phyloP scores from a whole-genome alignment of 768 basidiomycete genomes.

The Paxillus rubicundulus region DNA sequence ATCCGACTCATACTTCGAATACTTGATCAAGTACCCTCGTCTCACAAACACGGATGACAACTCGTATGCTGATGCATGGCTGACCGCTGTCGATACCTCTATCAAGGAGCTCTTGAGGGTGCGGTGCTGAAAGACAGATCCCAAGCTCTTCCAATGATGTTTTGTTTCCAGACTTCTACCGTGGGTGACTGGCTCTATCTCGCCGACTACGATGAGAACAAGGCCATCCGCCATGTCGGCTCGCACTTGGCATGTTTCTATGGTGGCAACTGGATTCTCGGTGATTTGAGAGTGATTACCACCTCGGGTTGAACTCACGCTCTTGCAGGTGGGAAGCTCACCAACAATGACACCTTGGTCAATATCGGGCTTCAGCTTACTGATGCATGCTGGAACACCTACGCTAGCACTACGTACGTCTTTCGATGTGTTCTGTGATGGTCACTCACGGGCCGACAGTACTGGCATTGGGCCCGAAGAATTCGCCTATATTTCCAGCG shows the following conservation, averaged over 20 bases:
- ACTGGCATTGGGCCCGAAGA: conserved; percentile 77
- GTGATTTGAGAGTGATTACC: conserved; percentile 27
- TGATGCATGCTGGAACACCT: conserved; percentile 81
- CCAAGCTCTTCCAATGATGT: not conserved
- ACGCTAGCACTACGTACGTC: conserved; percentile 62
- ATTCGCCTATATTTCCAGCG: conserved; percentile 60
- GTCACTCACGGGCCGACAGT: conserved; percentile 33
- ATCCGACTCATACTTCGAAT: conserved; percentile 76
- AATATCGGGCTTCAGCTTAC: conserved; percentile 56
- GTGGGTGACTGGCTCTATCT: conserved; percentile 62
- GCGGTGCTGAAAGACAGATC: not conserved
- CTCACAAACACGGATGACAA: conserved; percentile 64
- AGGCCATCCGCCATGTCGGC: conserved; percentile 53
- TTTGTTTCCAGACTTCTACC: conserved; percentile 50
- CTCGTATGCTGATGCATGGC: conserved; percentile 66
- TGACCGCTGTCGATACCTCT: conserved; percentile 68
- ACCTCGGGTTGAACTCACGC: conserved; percentile 1
- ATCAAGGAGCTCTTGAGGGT: conserved; percentile 59
- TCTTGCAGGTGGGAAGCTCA: conserved; percentile 54
- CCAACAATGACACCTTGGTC: conserved; percentile 71
- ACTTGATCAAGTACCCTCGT: conserved; percentile 68
- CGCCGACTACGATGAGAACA: conserved; percentile 54
- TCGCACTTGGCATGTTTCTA: conserved; percentile 76
- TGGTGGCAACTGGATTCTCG: conserved; percentile 75
- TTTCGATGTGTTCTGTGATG: not conserved